These are phyloP conservation scores for Clausena lansium DNA, from an alignment of 345 rosid species.

Conservation along the genomic window DNA sequence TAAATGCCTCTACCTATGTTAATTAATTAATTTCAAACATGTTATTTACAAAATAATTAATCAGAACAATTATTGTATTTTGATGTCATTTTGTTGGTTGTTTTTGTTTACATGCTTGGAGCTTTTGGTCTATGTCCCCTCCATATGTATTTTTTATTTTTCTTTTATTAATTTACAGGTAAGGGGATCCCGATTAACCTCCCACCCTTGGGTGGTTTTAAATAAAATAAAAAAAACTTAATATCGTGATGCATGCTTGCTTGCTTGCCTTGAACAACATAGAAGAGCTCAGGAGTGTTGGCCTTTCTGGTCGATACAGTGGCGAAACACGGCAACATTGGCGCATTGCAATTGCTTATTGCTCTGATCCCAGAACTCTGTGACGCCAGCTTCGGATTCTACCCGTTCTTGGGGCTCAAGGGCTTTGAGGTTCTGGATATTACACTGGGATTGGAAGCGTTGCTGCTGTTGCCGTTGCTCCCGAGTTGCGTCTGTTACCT, in stretches of 20 bases:
- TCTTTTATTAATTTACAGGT: no score
- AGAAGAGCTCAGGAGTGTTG: constrained; percentile 38
- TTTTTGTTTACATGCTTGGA: no score
- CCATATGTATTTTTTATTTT: no score
- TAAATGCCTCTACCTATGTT: constrained; percentile 32
- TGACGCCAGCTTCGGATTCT: constrained; percentile 39
- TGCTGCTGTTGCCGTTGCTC: constrained; percentile 13
- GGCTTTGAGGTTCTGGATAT: constrained; percentile 27
- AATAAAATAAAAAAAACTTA: no score
- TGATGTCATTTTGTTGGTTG: no score
- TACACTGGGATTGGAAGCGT: constrained; percentile 29
- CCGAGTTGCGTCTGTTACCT: neutral
- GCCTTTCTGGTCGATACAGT: constrained; percentile 27
- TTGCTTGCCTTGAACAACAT: constrained; percentile 37
- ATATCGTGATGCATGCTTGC: neutral
- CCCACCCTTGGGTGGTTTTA: no score
- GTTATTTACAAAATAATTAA: no score
- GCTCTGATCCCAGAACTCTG: constrained; percentile 43
- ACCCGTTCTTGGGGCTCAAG: constrained; percentile 29
- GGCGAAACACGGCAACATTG: constrained; percentile 41
- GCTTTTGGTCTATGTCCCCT: no score
- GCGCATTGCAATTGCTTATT: constrained; percentile 42
- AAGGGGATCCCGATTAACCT: no score
- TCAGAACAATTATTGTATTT: no score
- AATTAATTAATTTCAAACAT: no score